Conservation (phyloP, 495 filamentous ascomycete species). For the Venustampulla echinocandica region DNA sequence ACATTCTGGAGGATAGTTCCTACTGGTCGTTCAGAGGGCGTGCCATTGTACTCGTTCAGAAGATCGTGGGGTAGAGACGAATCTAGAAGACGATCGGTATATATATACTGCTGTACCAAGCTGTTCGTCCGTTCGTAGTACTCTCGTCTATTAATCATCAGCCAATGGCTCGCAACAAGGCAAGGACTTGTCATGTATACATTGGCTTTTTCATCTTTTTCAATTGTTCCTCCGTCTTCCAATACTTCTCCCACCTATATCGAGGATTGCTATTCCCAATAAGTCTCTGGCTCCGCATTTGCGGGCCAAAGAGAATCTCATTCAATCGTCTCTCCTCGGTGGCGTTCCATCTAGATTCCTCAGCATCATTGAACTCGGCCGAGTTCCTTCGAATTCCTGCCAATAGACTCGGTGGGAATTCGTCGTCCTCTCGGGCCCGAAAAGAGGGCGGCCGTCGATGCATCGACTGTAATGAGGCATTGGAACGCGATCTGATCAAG, state of each 20-base stretch:
- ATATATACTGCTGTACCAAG: conserved; percentile 78
- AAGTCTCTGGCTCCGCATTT: conserved; percentile 68
- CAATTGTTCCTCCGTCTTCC: conserved; percentile 59
- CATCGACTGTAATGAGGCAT: conserved; percentile 11
- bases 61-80: conserved; percentile 79
- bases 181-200: conserved; percentile 27
- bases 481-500: conserved; percentile 31
- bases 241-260: conserved; percentile 68
- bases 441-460: conserved; percentile 10
- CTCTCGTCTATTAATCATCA: conserved; percentile 40
- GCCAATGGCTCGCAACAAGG: background rate
- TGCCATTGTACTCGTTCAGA: conserved; percentile 72
- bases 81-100: conserved; percentile 85
- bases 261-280: conserved; percentile 70
- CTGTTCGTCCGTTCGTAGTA: conserved; percentile 82
- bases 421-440: conserved; percentile 11
- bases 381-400: conserved; percentile 8
- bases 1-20: conserved; percentile 29
- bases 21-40: conserved; percentile 28
- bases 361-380: conserved; percentile 9
- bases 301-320: conserved; percentile 51
- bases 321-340: conserved; percentile 41
- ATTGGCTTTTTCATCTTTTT: conserved; percentile 55
- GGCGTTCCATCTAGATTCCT: conserved; percentile 15
- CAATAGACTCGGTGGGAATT: background rate